Evolutionary conservation across 176 grass and related monocot genomes (phyloP).

Genomic region (Secale cereale): DNA sequence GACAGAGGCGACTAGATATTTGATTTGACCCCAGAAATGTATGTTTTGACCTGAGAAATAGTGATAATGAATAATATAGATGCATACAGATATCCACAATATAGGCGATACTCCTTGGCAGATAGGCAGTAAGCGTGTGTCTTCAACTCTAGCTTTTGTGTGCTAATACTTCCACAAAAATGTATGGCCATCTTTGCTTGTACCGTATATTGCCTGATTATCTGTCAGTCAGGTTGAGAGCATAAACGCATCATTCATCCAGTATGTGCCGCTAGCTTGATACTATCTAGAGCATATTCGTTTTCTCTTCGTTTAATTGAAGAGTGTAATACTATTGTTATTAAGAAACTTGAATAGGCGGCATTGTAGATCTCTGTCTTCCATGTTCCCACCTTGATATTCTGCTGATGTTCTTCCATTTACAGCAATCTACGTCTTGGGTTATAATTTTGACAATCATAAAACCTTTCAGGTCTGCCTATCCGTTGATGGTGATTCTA

Average conservation of each 20-base stretch:
- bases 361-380: not conserved
- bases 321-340: not conserved
- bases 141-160: not conserved
- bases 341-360: constrained; percentile 10
- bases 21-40: not conserved
- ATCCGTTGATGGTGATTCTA: constrained; percentile 36
- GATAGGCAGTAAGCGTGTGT: not conserved
- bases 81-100: not conserved
- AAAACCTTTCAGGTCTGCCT: constrained; percentile 55
- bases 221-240: not conserved
- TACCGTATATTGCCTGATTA: not conserved
- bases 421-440: not conserved
- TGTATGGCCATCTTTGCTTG: not conserved
- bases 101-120: constrained; percentile 11
- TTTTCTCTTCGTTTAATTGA: not conserved
- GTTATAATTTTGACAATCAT: constrained; percentile 1
- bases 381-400: constrained; percentile 2
- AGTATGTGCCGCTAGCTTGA: not conserved
- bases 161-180: not conserved
- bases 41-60: not conserved
- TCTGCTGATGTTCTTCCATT: constrained; percentile 3
- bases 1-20: not conserved
- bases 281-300: not conserved
- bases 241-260: not conserved
- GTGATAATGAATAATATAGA: constrained; percentile 6